Evolutionary conservation across 2,329 filamentous ascomycete species (phyloP), one percentile per base, ranked within the genome.

Genomic region (Aspergillus versicolor): DNA sequence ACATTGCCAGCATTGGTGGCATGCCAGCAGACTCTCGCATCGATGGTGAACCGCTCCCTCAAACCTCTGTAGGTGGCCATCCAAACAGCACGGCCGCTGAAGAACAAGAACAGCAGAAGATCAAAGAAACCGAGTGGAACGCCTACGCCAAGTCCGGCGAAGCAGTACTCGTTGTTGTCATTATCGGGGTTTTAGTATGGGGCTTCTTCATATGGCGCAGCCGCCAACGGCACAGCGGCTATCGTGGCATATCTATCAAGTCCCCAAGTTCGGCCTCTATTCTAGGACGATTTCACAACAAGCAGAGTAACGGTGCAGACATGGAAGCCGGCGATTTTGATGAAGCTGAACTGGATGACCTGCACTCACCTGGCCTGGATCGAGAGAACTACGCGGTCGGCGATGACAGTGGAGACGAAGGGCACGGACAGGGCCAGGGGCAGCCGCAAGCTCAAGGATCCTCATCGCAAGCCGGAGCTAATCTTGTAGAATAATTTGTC

Each of bases 101-200:
- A 65, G 81, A 89, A 67, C 84, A 84, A 32, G 85, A 90, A 67
- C 83, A 86, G 62, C 82, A 90, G 68, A 86, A 89, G 68, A 76
- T 96, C n/a, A 85, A 92, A 65, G 85, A 91, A 27, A 91, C 92
- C 17, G 90, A 92, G 67, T 95, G 92, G 90, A 84, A 88, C 51
- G 92, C 92, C 0, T 97, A 97, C 74, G 89, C 88, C 70, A 88
- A 90, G 66, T 94, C 90, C 3, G 92, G 92, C 50, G 91, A 95
- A 75, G 84, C 92, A 6, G 91, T 92, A 2, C 82, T 97, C 2
- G 85, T 92, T 15, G 85, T 97, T 48, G 90, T 96, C 17, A 80
- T 88, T 51, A 84, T 94, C 58, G 87, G 86, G 1, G 90, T 89
- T 1, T 78, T 77, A 5, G 77, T 84, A 12, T 96, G 91, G 88